Base-by-base conservation (phyloP, 129 eudicot genomes). In the Helianthus tuberosus region DNA sequence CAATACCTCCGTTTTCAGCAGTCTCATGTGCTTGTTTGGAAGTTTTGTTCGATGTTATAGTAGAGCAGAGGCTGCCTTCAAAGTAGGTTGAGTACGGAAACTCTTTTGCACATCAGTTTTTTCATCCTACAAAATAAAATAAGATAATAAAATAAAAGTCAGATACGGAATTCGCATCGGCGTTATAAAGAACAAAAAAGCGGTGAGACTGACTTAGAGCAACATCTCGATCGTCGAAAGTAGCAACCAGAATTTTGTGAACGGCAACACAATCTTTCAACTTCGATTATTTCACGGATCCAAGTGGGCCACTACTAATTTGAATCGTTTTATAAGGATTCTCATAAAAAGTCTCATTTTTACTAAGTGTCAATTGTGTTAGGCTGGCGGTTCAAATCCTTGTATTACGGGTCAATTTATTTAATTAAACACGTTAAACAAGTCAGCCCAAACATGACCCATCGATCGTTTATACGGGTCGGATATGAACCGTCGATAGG, bases 31-130 rank as follows among this genome's bases (percentile, higher is more conserved):
- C 66, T 71, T 82, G 79, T 75, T 76, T 64, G 55, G 53, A 49
- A 76, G 73, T 11, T 27, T 64, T 70, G n/a, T 71, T 72, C 27
- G 85, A 38, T 29, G n/a, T n/a, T n/a, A n/a, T n/a, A n/a, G n/a
- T n/a, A n/a, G 97, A 91, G 84, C 94, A 79, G 15, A 47, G 83
- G 38, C 71, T 72, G 51, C 99, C 99, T 81, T 86, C 96, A 53
- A 94, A 91, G 78, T 88, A 91, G 51, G 89, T 83, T 0, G 99
- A 91, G 84, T 81, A 83, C 13, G 94, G 99, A 67, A 94, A 94
- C 78, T 85, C 86, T 82, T 91, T 91, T 12, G 90, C 89, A 58
- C 97, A 91, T 38, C 82, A 80, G 57, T 67, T 79, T 71, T 88
- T 94, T 97, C 99, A 94, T 82, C 97, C 99, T 94, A 68, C 62